A percentile compares a stretch with the other conserved stretches of the same genome.
phyloP scores from a whole-genome alignment of 2,329 filamentous ascomycete species.

The Didymella keratinophila region DNA sequence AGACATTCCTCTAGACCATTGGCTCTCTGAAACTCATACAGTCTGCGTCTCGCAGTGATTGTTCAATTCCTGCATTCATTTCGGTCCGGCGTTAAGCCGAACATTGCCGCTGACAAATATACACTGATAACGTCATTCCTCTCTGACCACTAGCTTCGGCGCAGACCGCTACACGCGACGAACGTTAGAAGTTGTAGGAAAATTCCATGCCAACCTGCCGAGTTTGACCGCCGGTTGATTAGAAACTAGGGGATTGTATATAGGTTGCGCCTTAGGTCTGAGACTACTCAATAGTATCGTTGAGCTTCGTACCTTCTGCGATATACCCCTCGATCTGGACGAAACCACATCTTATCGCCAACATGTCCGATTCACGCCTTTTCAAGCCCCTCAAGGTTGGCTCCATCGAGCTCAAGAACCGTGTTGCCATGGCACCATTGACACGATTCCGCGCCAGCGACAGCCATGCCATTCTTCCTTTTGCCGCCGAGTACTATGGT shows the following conservation, averaged over 20 bases:
- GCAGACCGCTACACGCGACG: constrained; percentile 9
- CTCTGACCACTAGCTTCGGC: constrained; percentile 7
- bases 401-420: constrained; percentile 44
- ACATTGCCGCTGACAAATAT: constrained; percentile 14
- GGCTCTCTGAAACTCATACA: not conserved
- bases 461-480: constrained; percentile 56
- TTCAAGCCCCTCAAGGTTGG: constrained; percentile 50
- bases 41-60: not conserved
- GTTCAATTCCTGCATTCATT: not conserved
- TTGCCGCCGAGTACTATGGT: constrained; percentile 61
- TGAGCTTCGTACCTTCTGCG: not conserved
- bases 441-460: constrained; percentile 56
- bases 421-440: constrained; percentile 48
- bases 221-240: constrained; percentile 24
- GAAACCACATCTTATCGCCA: not conserved
- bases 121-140: constrained; percentile 13
- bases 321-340: not conserved
- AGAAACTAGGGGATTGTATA: constrained; percentile 19
- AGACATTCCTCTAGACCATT: constrained; percentile 20
- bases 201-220: constrained; percentile 25
- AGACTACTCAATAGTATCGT: not conserved
- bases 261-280: constrained; percentile 13
- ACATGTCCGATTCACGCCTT: constrained; percentile 42
- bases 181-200: constrained; percentile 18
- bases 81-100: constrained; percentile 1